Evolutionary conservation across 805 yeast genomes (phyloP).

Genomic region (Metschnikowia lachancei): DNA sequence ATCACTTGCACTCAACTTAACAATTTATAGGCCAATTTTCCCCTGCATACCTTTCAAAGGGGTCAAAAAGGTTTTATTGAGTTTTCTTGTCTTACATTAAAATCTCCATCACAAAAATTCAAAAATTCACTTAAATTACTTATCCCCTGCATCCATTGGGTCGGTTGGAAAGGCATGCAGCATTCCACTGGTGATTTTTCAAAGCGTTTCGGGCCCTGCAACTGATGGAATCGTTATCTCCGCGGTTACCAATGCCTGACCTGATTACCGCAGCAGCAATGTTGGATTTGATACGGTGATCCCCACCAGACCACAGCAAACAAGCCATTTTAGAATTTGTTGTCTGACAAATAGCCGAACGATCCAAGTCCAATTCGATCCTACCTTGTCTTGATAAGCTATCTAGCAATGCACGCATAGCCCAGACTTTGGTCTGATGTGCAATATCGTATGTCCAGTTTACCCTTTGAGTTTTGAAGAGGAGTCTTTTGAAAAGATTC

Average conservation of each 20-base stretch:
- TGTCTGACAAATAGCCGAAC: not conserved
- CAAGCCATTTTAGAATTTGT: not conserved
- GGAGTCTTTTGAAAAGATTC: not conserved
- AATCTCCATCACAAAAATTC: too few relatives aligned
- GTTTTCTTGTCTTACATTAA: too few relatives aligned
- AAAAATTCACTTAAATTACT: too few relatives aligned
- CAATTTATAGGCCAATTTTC: too few relatives aligned
- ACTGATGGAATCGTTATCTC: constrained; percentile 2
- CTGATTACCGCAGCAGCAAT: not conserved
- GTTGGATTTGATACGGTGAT: not conserved
- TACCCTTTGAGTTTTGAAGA: not conserved
- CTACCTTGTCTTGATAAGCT: not conserved
- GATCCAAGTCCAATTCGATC: not conserved
- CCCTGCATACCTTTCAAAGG: too few relatives aligned
- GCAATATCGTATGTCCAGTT: constrained; percentile 1
- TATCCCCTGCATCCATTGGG: not conserved
- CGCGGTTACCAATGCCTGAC: not conserved
- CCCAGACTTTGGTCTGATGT: constrained; percentile 3
- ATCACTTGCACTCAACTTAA: too few relatives aligned
- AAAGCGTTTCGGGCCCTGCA: not conserved
- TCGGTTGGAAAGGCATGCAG: constrained; percentile 4
- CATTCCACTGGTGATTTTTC: not conserved
- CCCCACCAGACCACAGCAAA: constrained; percentile 9
- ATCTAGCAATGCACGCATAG: not conserved
- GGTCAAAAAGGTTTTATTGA: too few relatives aligned